phyloP scores from a whole-genome alignment of 352 stramenopile species.

The Phytophthora sansomeana region DNA sequence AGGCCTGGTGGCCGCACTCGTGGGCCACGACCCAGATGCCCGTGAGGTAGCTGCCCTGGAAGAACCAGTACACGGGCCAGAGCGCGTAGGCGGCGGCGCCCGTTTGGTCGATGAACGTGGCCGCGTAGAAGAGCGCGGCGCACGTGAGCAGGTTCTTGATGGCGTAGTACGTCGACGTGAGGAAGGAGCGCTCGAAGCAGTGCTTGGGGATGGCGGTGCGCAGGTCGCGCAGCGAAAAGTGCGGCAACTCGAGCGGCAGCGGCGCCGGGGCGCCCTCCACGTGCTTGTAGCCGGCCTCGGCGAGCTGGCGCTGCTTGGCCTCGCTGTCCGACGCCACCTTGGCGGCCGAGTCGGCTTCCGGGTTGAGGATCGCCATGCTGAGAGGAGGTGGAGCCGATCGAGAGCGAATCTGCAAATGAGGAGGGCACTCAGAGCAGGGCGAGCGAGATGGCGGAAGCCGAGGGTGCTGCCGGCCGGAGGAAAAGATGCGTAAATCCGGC shows the following conservation, averaged over 20 bases:
- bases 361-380: constrained; percentile 75
- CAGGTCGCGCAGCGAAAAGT: constrained; percentile 91
- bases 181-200: constrained; percentile 96
- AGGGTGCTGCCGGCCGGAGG: constrained; percentile 5
- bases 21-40: constrained; percentile 98
- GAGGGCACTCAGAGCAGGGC: background rate
- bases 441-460: constrained; percentile 11
- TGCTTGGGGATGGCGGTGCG: constrained; percentile 93
- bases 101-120: constrained; percentile 68
- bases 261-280: constrained; percentile 78
- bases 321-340: constrained; percentile 37
- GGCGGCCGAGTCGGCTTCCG: constrained; percentile 51
- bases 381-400: constrained; percentile 3
- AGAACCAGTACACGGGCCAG: constrained; percentile 98
- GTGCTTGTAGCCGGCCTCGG: constrained; percentile 73
- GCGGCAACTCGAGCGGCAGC: constrained; percentile 81
- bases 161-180: constrained; percentile 93
- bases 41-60: constrained; percentile 97
- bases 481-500: constrained; percentile 26
- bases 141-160: constrained; percentile 93
- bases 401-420: constrained; percentile 48
- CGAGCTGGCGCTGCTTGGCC: constrained; percentile 59
- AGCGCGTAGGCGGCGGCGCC: constrained; percentile 67
- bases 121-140: constrained; percentile 88
- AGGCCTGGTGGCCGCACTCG: constrained; percentile 98